Conservation (phyloP, 2,329 filamentous ascomycete species). For the Talaromyces sp. region DNA sequence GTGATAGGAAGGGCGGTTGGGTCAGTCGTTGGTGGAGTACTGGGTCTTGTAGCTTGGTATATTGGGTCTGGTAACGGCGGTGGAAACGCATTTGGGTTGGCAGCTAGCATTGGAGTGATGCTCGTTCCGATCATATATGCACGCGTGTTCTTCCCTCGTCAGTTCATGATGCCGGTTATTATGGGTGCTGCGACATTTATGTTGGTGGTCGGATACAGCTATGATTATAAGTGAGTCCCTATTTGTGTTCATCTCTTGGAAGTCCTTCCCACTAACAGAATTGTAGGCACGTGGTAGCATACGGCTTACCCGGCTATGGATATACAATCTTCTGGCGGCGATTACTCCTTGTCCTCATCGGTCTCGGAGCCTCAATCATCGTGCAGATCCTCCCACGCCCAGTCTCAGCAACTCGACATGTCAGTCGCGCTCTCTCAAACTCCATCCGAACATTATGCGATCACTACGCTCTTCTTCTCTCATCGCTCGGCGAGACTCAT, state of each 20-base stretch:
- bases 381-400: conserved; percentile 50
- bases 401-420: conserved; percentile 46
- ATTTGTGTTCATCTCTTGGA: background rate
- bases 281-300: conserved; percentile 38
- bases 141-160: conserved; percentile 33
- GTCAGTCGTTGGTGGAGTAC: conserved; percentile 47
- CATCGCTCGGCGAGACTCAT: conserved; percentile 39
- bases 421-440: conserved; percentile 47
- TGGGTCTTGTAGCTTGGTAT: conserved; percentile 52
- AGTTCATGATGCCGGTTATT: conserved; percentile 32
- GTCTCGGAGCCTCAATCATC: conserved; percentile 43
- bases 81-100: conserved; percentile 52
- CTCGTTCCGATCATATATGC: conserved; percentile 34
- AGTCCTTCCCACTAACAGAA: conserved; percentile 10
- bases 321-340: conserved; percentile 52
- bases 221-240: conserved; percentile 35
- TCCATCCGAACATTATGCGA: conserved; percentile 44
- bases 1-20: conserved; percentile 42
- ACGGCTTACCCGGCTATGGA: conserved; percentile 48
- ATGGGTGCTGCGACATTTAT: conserved; percentile 45
- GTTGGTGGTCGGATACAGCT: conserved; percentile 50
- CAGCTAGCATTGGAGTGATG: conserved; percentile 38
- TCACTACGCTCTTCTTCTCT: conserved; percentile 50
- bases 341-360: conserved; percentile 43
- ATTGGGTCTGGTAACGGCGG: conserved; percentile 48